These are phyloP conservation scores for Aspergillus intermedius DNA, from an alignment of 2,329 filamentous ascomycete species.

Conservation along the genomic window DNA sequence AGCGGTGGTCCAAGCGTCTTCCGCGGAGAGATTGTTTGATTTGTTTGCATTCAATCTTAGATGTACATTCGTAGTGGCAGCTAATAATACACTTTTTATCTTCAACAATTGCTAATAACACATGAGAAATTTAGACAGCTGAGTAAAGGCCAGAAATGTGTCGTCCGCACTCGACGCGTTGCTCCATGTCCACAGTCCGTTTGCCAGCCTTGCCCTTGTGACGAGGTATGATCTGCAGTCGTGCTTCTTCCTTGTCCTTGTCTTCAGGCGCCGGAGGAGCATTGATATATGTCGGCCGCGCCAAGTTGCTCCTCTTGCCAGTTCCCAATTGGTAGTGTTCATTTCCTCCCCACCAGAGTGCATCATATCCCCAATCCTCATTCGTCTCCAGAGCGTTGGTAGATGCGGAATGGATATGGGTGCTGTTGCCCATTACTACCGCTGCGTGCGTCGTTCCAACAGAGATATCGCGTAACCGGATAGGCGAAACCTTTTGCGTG, in stretches of 20 bases:
- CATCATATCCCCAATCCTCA: conserved; percentile 78
- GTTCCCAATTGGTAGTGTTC: conserved; percentile 90
- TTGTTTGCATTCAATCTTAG: conserved; percentile 22
- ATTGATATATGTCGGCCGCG: conserved; percentile 69
- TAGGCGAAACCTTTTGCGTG: conserved; percentile 62
- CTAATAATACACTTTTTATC: neutral
- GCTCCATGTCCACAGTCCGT: conserved; percentile 69
- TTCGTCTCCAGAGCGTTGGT: conserved; percentile 59
- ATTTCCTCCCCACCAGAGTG: conserved; percentile 91
- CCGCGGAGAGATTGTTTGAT: conserved; percentile 18
- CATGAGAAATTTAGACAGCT: conserved; percentile 35
- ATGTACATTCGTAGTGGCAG: neutral
- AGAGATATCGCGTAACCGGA: conserved; percentile 65
- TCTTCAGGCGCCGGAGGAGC: conserved; percentile 62
- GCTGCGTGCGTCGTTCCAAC: conserved; percentile 75
- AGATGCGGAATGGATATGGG: conserved; percentile 53
- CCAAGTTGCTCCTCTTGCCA: conserved; percentile 75
- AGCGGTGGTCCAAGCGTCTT: conserved; percentile 32
- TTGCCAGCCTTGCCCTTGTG: conserved; percentile 64
- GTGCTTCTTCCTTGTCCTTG: conserved; percentile 57
- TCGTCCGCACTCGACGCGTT: conserved; percentile 80
- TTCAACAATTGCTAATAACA: neutral
- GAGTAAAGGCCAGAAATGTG: conserved; percentile 81
- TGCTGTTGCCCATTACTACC: conserved; percentile 76
- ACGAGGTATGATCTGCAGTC: conserved; percentile 74